These are phyloP conservation scores for Rhizopus arrhizus DNA, from an alignment of 371 early-diverging fungal genomes.

Conservation along the genomic window DNA sequence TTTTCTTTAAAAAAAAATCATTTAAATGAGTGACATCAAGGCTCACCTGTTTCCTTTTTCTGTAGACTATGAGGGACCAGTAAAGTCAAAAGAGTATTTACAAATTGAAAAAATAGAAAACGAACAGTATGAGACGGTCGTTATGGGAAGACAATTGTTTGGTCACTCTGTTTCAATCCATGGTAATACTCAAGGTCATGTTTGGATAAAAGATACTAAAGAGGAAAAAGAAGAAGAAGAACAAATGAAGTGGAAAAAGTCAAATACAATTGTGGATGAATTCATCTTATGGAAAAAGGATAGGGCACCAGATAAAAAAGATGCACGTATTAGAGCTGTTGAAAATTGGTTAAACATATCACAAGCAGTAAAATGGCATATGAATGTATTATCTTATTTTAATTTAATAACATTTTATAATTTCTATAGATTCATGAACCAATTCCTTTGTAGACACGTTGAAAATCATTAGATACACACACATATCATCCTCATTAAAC, in stretches of 20 bases:
- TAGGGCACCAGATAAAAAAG: constrained; percentile 17
- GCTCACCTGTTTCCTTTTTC: constrained; percentile 29
- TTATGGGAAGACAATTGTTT: constrained; percentile 23
- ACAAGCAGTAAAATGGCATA: constrained; percentile 15
- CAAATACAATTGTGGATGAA: constrained; percentile 16
- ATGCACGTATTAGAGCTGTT: constrained; percentile 20
- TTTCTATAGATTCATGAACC: constrained; percentile 22
- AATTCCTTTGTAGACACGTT: constrained; percentile 13
- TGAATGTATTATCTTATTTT: background rate
- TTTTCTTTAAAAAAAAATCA: background rate
- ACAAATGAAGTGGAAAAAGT: constrained; percentile 19
- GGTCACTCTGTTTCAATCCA: constrained; percentile 15
- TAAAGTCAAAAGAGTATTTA: constrained; percentile 25
- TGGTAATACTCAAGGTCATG: constrained; percentile 9
- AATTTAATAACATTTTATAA: background rate
- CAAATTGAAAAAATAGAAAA: constrained; percentile 11
- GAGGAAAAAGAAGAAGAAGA: constrained; percentile 13
- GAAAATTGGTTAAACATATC: constrained; percentile 27
- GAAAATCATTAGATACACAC: background rate
- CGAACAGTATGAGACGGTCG: constrained; percentile 14
- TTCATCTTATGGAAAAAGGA: constrained; percentile 35
- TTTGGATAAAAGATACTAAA: constrained; percentile 4
- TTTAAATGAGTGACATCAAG: constrained; percentile 14
- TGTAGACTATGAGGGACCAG: constrained; percentile 19
- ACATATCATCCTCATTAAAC: too few relatives aligned